phyloP scores from a whole-genome alignment of 2,329 filamentous ascomycete genomes.

The Teratosphaeria destructans region DNA sequence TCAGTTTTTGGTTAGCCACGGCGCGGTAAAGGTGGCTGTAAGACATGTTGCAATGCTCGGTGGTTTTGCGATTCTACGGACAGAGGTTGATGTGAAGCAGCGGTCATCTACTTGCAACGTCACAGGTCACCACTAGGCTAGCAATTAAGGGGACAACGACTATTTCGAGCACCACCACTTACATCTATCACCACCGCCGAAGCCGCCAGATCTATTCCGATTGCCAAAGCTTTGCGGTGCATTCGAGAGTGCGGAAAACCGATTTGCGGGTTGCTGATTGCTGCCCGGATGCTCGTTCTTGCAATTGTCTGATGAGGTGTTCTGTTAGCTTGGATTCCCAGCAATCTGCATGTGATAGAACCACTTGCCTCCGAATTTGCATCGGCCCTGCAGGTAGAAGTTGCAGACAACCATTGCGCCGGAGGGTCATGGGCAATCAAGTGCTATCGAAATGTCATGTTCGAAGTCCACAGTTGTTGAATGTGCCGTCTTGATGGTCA shows the following conservation, averaged over 20 bases:
- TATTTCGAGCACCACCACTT: background rate
- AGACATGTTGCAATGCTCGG: background rate
- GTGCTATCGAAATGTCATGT: background rate
- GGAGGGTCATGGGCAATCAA: background rate
- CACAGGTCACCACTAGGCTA: background rate
- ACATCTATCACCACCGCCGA: constrained; percentile 12
- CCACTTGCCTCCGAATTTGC: constrained; percentile 50
- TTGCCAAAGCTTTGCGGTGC: constrained; percentile 16
- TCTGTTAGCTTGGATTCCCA: constrained; percentile 1
- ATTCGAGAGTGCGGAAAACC: constrained; percentile 45
- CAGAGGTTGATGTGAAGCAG: background rate
- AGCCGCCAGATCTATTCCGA: constrained; percentile 14
- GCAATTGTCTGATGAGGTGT: constrained; percentile 44
- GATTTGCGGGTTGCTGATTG: constrained; percentile 34
- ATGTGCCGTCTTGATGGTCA: background rate
- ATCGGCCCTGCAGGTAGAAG: constrained; percentile 56
- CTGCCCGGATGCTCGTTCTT: constrained; percentile 49
- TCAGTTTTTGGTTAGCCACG: background rate
- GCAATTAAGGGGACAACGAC: background rate
- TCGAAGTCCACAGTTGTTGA: background rate
- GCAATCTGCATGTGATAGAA: constrained; percentile 32
- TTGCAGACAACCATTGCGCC: constrained; percentile 39
- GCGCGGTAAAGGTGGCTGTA: background rate
- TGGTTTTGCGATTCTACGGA: background rate
- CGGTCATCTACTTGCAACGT: background rate